Evolutionary conservation across 1,284 basidiomycete genomes (phyloP).

Genomic region (Vanrija sp.): DNA sequence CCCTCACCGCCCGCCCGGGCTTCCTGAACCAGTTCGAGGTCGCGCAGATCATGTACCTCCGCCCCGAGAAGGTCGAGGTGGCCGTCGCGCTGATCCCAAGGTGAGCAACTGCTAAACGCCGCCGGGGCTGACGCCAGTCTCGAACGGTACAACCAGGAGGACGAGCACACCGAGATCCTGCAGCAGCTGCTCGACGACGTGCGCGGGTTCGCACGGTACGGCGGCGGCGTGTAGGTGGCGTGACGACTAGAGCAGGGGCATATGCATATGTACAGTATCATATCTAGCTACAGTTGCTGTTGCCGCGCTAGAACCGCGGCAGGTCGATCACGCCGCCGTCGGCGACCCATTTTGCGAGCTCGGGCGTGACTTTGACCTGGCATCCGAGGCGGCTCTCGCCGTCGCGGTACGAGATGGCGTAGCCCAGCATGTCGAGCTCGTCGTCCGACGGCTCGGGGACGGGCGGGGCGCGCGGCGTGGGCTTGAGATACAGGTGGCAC

Average conservation of each 20-base stretch:
- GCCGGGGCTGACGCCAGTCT: conserved; percentile 26
- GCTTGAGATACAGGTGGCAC: conserved; percentile 45
- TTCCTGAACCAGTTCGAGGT: conserved; percentile 47
- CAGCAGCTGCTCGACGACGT: conserved; percentile 38
- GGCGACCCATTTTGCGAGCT: conserved; percentile 39
- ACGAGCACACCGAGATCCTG: conserved; percentile 31
- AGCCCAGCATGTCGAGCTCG: conserved; percentile 49
- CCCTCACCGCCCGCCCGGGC: conserved; percentile 25
- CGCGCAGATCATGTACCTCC: conserved; percentile 45
- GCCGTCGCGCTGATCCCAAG: conserved; percentile 44
- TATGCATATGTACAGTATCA: neutral
- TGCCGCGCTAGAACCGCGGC: conserved; percentile 31
- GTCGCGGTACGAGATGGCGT: conserved; percentile 39
- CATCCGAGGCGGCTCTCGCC: conserved; percentile 45
- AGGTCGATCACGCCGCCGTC: conserved; percentile 39
- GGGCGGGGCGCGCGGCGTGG: conserved; percentile 21
- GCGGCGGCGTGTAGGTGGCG: conserved; percentile 9
- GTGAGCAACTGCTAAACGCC: conserved; percentile 18
- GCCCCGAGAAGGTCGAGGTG: conserved; percentile 38
- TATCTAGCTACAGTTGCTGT: neutral
- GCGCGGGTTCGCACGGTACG: conserved; percentile 30
- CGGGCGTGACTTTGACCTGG: conserved; percentile 43
- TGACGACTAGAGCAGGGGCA: neutral
- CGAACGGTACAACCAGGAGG: conserved; percentile 37
- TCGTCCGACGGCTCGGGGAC: conserved; percentile 37